Conservation (phyloP, 768 basidiomycete species). For the Tulasnella sp. region DNA sequence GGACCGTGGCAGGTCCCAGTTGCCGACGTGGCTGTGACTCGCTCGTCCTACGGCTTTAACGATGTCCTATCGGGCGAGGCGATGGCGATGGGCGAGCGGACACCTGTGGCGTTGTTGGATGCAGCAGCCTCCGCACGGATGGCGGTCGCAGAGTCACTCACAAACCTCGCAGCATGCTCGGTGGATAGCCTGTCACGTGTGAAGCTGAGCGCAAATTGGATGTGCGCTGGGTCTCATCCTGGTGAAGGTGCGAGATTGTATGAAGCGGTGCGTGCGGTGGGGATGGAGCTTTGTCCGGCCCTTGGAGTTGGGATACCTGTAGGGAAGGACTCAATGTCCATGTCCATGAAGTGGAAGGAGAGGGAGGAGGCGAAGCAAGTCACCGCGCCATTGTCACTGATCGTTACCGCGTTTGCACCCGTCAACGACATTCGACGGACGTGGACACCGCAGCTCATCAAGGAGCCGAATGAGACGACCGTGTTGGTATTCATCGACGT, state of each 20-base stretch:
- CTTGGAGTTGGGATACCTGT: constrained; percentile 91
- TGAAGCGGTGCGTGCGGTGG: constrained; percentile 81
- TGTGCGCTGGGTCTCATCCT: constrained; percentile 84
- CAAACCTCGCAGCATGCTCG: constrained; percentile 77
- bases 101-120: constrained; percentile 78
- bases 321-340: constrained; percentile 99
- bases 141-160: constrained; percentile 89
- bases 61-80: constrained; percentile 76
- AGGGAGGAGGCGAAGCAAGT: constrained; percentile 62
- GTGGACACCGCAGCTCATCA: constrained; percentile 85
- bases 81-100: constrained; percentile 98
- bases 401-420: constrained; percentile 88
- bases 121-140: constrained; percentile 89
- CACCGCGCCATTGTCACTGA: constrained; percentile 81
- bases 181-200: constrained; percentile 57
- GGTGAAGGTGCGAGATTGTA: constrained; percentile 87
- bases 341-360: constrained; percentile 91
- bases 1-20: constrained; percentile 98
- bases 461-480: constrained; percentile 47
- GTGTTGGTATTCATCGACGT: constrained; percentile 83
- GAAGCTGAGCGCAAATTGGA: constrained; percentile 99
- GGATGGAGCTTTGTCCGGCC: constrained; percentile 85
- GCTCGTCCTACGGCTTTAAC: constrained; percentile 84
- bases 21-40: constrained; percentile 92
- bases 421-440: constrained; percentile 68